These are phyloP conservation scores for Trichosanthes truncata DNA, from an alignment of 306 rosid genomes.

Conservation along the genomic window DNA sequence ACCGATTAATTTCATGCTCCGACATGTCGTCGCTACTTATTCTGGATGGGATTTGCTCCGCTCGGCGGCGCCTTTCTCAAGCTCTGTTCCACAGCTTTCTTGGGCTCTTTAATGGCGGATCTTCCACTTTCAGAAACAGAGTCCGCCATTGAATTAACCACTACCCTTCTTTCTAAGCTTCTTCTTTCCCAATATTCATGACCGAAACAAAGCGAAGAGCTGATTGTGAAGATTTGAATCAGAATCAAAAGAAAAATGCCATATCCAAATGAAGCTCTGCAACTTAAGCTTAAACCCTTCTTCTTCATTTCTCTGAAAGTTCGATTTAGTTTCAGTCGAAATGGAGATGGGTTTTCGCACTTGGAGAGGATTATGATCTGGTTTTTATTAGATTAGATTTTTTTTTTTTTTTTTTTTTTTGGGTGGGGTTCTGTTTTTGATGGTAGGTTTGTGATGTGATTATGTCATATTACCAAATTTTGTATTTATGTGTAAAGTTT, in stretches of 20 bases:
- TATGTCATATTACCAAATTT: background rate
- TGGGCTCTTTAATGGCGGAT: conserved; percentile 22
- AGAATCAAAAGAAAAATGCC: conserved; percentile 24
- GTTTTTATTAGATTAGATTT: background rate
- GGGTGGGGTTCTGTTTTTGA: background rate
- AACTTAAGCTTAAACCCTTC: background rate
- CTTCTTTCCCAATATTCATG: conserved; percentile 17
- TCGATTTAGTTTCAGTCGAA: background rate
- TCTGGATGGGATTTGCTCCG: conserved; percentile 53
- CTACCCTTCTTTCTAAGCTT: conserved; percentile 23
- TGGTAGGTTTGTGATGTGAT: background rate
- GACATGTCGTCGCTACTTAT: conserved; percentile 20
- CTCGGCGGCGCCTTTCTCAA: conserved; percentile 42
- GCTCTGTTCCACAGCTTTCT: conserved; percentile 41
- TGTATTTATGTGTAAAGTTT: background rate
- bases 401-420: background rate
- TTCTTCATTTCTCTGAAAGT: background rate
- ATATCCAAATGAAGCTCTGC: background rate
- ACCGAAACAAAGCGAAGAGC: conserved; percentile 16
- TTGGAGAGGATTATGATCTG: background rate
- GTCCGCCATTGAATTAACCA: conserved; percentile 17
- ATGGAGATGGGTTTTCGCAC: background rate
- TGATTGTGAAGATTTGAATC: conserved; percentile 21
- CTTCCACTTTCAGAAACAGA: conserved; percentile 13
- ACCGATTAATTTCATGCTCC: background rate